phyloP scores from a whole-genome alignment of 2,329 filamentous ascomycete genomes.

The Diaporthe amygdali region DNA sequence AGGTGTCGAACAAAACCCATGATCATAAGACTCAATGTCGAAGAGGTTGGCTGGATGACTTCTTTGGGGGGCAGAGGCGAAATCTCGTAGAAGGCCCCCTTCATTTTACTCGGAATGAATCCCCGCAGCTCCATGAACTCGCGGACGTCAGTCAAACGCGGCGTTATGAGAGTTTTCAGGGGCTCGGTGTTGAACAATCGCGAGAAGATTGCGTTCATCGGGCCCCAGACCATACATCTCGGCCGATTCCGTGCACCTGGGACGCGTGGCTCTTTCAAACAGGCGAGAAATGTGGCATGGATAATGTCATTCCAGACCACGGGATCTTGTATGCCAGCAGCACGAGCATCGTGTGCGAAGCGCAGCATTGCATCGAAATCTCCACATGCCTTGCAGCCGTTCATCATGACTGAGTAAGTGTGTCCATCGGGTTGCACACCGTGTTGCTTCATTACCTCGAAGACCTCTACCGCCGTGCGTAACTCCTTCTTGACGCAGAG shows the following conservation, averaged over 20 bases:
- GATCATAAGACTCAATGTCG: conserved; percentile 53
- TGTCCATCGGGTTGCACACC: conserved; percentile 67
- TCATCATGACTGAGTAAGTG: conserved; percentile 73
- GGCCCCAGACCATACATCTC: conserved; percentile 41
- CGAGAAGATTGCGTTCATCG: conserved; percentile 55
- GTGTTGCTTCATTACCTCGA: conserved; percentile 64
- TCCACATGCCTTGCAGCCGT: conserved; percentile 66
- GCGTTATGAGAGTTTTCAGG: conserved; percentile 43
- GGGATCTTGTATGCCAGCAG: conserved; percentile 51
- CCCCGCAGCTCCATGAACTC: background rate
- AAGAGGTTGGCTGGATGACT: conserved; percentile 39
- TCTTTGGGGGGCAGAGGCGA: conserved; percentile 24
- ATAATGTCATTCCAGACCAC: conserved; percentile 58
- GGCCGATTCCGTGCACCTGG: conserved; percentile 27
- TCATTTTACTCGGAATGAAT: conserved; percentile 21
- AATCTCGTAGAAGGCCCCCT: conserved; percentile 25
- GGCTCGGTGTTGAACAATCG: conserved; percentile 53
- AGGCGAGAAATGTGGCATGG: conserved; percentile 54
- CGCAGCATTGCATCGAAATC: conserved; percentile 60
- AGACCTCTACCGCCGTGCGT: conserved; percentile 68
- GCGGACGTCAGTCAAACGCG: conserved; percentile 26
- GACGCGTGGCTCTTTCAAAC: conserved; percentile 44
- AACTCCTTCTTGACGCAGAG: conserved; percentile 70
- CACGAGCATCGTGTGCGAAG: conserved; percentile 58
- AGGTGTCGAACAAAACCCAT: conserved; percentile 50